Percentiles rank a stretch among this genome's conserved stretches.
Conservation (phyloP, 2,329 filamentous ascomycete species). For the Cladosporium austrohemisphaericum region DNA sequence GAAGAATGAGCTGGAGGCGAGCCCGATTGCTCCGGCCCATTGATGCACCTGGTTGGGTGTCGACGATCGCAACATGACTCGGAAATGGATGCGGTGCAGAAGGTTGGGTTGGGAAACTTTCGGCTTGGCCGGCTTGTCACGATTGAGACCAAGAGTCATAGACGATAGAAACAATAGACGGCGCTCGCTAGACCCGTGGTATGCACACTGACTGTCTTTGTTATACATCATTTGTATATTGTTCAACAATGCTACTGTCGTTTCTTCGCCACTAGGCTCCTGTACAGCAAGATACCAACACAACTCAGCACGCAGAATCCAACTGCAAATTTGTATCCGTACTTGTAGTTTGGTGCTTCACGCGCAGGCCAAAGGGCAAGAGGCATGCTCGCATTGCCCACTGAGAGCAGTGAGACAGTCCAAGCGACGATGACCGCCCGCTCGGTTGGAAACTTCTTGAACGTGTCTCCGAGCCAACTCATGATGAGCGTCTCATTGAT, state of each 20-base stretch:
- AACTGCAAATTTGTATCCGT: conserved; percentile 8
- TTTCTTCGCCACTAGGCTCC: conserved; percentile 1
- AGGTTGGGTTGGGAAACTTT: no score
- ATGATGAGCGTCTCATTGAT: conserved; percentile 13
- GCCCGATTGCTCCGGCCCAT: conserved; percentile 28
- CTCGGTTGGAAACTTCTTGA: conserved; percentile 6
- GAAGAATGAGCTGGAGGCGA: conserved; percentile 15
- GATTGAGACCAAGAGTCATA: no score
- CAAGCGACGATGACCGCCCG: conserved; percentile 7
- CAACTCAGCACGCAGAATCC: conserved; percentile 9
- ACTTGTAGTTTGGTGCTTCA: conserved; percentile 9
- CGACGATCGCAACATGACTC: no score
- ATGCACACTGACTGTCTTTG: no score
- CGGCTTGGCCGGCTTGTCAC: no score
- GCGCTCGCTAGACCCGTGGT: no score
- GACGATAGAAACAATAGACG: no score
- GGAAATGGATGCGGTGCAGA: no score
- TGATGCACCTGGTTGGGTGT: conserved; percentile 15
- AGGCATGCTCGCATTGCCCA: conserved; percentile 13
- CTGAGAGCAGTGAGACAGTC: conserved; percentile 8
- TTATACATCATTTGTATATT: neutral
- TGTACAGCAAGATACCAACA: conserved; percentile 3
- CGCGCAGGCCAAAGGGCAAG: conserved; percentile 8
- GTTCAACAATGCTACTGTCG: neutral
- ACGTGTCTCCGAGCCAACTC: conserved; percentile 13